Percentiles rank a stretch among this genome's conserved stretches.
These are phyloP conservation scores for Aspergillus sp. DNA, from an alignment of 2,329 filamentous ascomycete species.

Conservation along the genomic window DNA sequence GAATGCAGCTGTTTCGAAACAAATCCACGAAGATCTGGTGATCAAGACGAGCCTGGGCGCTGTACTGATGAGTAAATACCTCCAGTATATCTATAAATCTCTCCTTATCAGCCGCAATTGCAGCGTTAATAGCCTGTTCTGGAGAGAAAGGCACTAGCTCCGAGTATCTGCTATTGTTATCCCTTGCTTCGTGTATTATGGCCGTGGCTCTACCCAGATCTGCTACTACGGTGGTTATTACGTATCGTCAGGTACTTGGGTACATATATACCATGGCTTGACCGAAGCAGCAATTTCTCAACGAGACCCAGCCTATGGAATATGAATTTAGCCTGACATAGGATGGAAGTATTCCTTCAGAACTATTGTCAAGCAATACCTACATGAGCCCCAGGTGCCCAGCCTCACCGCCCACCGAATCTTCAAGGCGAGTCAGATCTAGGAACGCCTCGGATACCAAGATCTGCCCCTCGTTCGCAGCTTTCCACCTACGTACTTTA, in stretches of 20 bases:
- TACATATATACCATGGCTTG: neutral
- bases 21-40: constrained; percentile 20
- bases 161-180: constrained; percentile 16
- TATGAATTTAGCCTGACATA: neutral
- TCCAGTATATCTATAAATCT: constrained; percentile 10
- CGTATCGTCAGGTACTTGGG: no score
- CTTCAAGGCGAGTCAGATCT: neutral
- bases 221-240: constrained; percentile 5
- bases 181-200: constrained; percentile 19
- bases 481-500: neutral
- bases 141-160: constrained; percentile 20
- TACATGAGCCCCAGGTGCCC: neutral
- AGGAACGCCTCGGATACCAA: neutral
- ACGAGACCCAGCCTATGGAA: neutral
- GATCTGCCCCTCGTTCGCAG: neutral
- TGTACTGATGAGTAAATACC: constrained; percentile 18
- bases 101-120: constrained; percentile 10
- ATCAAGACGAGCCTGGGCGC: constrained; percentile 10
- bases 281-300: neutral
- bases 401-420: constrained; percentile 4
- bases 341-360: neutral
- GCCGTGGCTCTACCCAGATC: constrained; percentile 19
- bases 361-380: neutral
- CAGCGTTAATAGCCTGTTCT: constrained; percentile 14
- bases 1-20: constrained; percentile 17